Conservation (phyloP, 2,329 filamentous ascomycete species). For the Fusarium virguliforme region DNA sequence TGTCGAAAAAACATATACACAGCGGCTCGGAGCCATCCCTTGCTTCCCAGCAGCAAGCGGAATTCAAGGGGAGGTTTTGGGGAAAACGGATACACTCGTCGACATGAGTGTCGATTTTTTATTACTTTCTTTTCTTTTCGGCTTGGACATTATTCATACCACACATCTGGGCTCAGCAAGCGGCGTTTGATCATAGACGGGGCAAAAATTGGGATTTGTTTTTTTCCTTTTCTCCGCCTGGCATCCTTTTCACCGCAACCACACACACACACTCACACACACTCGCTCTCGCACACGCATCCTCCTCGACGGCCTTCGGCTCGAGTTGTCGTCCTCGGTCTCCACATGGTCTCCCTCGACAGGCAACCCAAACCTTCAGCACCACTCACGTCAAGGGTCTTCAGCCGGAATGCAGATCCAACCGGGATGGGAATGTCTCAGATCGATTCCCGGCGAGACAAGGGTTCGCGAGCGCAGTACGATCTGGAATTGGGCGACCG, state of each 20-base stretch:
- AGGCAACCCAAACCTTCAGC: conserved; percentile 26
- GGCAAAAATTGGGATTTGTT: conserved; percentile 41
- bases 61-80: conserved; percentile 45
- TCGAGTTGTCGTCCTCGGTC: conserved; percentile 14
- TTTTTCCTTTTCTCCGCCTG: conserved; percentile 37
- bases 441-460: conserved; percentile 43
- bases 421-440: conserved; percentile 53
- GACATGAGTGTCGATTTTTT: conserved; percentile 28
- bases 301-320: conserved; percentile 21
- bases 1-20: conserved; percentile 55
- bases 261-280: too few species aligned
- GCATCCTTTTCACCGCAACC: conserved; percentile 18
- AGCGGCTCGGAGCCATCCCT: conserved; percentile 58
- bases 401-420: conserved; percentile 53
- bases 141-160: conserved; percentile 32
- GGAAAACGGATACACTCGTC: conserved; percentile 38
- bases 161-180: conserved; percentile 42
- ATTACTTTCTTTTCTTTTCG: conserved; percentile 33
- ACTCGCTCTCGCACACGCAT: conserved; percentile 16
- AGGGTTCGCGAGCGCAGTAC: conserved; percentile 28
- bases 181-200: conserved; percentile 58
- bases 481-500: conserved; percentile 23
- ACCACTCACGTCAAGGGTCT: conserved; percentile 45
- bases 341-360: conserved; percentile 31
- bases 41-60: conserved; percentile 59